Base-by-base conservation (phyloP, 2,329 filamentous ascomycete genomes). In the Venturia pyrina region DNA sequence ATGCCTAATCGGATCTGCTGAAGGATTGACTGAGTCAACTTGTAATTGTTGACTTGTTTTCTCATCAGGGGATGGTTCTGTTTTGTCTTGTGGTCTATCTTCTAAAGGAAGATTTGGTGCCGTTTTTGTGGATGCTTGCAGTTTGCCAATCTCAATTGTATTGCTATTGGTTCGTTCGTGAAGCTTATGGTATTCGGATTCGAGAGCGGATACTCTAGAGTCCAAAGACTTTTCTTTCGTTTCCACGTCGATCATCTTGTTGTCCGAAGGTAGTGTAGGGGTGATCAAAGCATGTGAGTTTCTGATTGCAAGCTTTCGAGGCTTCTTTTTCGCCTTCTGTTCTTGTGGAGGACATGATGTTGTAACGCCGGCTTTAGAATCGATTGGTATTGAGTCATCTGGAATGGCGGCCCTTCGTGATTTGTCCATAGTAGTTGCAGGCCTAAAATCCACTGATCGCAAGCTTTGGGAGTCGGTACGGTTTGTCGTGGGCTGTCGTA, bases 221-320 rank as follows among this genome's bases (percentile, higher is more conserved):
- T 43, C 40, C 40, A 62, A 46, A 10, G 60, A 62, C 28, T 17
- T 28, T 28, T 62, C 60, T 24, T 43, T 44, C 15, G 37, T 24
- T 15, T 43, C 43, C 40, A 19, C 40, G 11, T 5, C 24, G 7
- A 3, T 6, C 13, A 40, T 13, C 17, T 43, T 43, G 37, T 46
- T 28, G 0, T 62, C 3, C 17, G 24, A 19, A 17, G 21, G 37
- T 46, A 4, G 8, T 2, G 8, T 15, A 10, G 37, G 6, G 17
- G 37, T 41, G 37, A 19, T 8, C 19, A 40, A 24, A 43, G 40
- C n/a, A 10, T 43, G 37, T 59, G 53, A 15, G 10, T 62, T 46
- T n/a, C 60, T 41, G 37, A 43, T 34, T 62, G 24, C 60, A 44
- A 62, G 60, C 43, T 62, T 62, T n/a, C 60, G 44, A 2, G 60